These are phyloP conservation scores for Naganishia onofrii DNA, from an alignment of 768 basidiomycete species.

Conservation along the genomic window DNA sequence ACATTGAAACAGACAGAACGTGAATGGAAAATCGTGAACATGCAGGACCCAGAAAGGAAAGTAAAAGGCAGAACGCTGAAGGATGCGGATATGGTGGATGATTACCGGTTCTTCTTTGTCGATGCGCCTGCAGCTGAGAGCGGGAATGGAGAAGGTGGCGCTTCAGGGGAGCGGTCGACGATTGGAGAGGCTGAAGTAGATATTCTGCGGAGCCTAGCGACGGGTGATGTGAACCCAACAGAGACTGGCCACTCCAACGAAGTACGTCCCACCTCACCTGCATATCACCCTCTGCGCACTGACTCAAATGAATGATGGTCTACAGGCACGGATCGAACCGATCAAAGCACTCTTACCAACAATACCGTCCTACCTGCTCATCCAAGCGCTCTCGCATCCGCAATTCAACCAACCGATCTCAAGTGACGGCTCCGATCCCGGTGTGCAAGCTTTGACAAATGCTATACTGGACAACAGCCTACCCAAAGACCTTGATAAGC, in stretches of 20 bases:
- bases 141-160: background rate
- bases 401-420: conserved; percentile 35
- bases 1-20: conserved; percentile 23
- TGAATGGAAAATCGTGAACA: conserved; percentile 29
- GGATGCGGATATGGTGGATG: conserved; percentile 26
- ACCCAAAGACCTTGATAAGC: conserved; percentile 66
- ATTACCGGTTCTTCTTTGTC: conserved; percentile 31
- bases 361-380: conserved; percentile 39
- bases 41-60: conserved; percentile 13
- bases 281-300: background rate
- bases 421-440: conserved; percentile 34
- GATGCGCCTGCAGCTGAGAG: background rate
- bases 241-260: conserved; percentile 12
- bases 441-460: conserved; percentile 42
- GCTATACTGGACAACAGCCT: conserved; percentile 58
- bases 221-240: conserved; percentile 7
- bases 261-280: background rate
- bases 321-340: conserved; percentile 32
- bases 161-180: background rate
- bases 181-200: conserved; percentile 30
- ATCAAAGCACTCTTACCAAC: conserved; percentile 44
- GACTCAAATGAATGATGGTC: background rate
- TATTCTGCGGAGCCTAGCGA: conserved; percentile 16
- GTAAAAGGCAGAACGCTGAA: conserved; percentile 6
- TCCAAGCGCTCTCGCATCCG: conserved; percentile 43